Conservation (phyloP, 441 rosid genomes). For the Corymbia calophylla region DNA sequence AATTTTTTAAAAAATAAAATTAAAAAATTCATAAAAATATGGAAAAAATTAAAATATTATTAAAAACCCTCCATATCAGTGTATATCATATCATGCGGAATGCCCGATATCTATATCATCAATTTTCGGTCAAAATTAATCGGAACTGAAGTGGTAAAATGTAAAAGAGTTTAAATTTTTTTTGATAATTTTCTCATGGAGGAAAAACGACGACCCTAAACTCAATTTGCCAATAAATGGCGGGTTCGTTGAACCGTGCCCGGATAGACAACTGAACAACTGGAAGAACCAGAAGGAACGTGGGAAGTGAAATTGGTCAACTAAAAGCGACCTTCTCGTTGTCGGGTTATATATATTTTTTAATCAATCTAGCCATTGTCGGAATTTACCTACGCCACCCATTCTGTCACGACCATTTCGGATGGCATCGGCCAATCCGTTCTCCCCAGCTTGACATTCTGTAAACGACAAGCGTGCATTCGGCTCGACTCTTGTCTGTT, state of each 20-base stretch:
- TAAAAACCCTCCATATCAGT: neutral
- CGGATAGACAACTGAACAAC: neutral
- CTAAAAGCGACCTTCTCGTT: neutral
- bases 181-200: too few relatives aligned
- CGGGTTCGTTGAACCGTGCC: neutral
- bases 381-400: neutral
- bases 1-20: too few relatives aligned
- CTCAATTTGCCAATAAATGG: neutral
- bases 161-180: too few relatives aligned
- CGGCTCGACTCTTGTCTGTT: neutral
- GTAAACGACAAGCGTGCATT: neutral
- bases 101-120: accelerated
- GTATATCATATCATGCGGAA: accelerated
- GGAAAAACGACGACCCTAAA: neutral
- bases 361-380: neutral
- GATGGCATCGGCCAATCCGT: neutral
- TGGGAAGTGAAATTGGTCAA: neutral
- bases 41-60: too few relatives aligned
- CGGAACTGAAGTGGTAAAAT: accelerated
- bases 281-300: neutral
- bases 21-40: too few relatives aligned
- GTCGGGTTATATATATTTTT: neutral
- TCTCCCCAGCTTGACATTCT: neutral
- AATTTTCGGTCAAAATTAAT: neutral
- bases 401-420: neutral